These are phyloP conservation scores for Solanum pinnatisectum DNA, from an alignment of 257 asterid species.

Conservation along the genomic window DNA sequence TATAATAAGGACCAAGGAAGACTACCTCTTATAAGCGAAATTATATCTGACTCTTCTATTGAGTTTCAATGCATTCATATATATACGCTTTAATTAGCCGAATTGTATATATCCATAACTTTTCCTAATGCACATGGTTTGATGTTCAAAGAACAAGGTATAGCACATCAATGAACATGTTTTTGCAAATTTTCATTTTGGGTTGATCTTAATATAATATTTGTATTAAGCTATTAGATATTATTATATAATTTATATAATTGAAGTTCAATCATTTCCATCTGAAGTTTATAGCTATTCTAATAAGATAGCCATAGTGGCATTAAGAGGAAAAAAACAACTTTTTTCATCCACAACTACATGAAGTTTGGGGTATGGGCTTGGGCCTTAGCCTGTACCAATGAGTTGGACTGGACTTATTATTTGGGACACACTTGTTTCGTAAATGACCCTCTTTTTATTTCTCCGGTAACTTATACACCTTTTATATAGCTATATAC, in stretches of 20 bases:
- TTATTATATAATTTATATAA: no score
- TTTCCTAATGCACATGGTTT: accelerated
- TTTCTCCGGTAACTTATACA: no score
- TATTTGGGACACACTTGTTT: background rate
- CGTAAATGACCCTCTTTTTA: background rate
- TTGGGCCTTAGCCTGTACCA: background rate
- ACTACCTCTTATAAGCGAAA: no score
- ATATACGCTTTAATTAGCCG: no score
- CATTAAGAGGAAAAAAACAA: background rate
- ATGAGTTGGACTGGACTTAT: background rate
- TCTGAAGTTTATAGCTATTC: background rate
- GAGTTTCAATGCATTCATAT: no score
- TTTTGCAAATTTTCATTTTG: background rate
- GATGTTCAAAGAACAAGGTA: no score
- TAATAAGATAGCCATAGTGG: background rate
- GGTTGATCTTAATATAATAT: no score
- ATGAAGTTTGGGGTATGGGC: background rate
- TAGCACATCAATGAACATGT: background rate
- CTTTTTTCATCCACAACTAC: background rate
- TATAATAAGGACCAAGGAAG: background rate
- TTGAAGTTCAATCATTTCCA: background rate
- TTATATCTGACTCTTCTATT: no score
- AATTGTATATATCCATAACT: background rate
- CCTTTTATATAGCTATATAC: no score
- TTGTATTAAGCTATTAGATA: background rate